Evolutionary conservation across 2,329 filamentous ascomycete species (phyloP).

Genomic region (Colletotrichum cordylinicola): DNA sequence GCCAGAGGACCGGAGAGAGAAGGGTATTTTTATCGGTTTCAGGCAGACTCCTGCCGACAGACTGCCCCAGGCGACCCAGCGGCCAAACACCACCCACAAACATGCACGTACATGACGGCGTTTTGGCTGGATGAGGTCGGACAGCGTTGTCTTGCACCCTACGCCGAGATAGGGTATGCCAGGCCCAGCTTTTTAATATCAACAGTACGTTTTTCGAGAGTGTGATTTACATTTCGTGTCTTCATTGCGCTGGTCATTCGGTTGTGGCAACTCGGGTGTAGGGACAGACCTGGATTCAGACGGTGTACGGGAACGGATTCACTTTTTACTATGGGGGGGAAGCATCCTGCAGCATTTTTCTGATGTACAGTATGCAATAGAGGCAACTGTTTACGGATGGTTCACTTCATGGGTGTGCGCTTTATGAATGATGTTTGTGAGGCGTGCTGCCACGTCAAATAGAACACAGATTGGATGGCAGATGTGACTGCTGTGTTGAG

Average conservation of each 20-base stretch:
- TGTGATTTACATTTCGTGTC: constrained; percentile 19
- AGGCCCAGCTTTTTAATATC: constrained; percentile 22
- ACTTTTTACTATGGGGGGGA: constrained; percentile 4
- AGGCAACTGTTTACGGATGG: constrained; percentile 20
- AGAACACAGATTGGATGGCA: not conserved
- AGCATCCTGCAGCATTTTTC: constrained; percentile 23
- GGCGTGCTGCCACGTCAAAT: not conserved
- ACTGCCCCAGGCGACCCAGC: not conserved
- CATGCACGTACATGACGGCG: constrained; percentile 14
- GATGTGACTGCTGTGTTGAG: not conserved
- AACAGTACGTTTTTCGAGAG: constrained; percentile 17
- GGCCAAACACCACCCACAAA: not conserved
- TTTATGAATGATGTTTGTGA: not conserved
- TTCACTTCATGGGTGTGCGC: not conserved
- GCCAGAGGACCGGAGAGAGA: not conserved
- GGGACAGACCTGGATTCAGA: constrained; percentile 20
- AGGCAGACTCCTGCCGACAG: constrained; percentile 4
- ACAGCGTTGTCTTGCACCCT: constrained; percentile 15
- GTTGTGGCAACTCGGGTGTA: constrained; percentile 19
- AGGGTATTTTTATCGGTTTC: not conserved
- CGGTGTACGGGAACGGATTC: constrained; percentile 20
- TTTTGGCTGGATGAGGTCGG: constrained; percentile 12
- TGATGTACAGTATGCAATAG: constrained; percentile 24
- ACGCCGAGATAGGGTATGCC: constrained; percentile 15
- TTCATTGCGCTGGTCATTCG: constrained; percentile 21